Conservation (phyloP, 129 eudicot species). For the Helianthus tuberosus region DNA sequence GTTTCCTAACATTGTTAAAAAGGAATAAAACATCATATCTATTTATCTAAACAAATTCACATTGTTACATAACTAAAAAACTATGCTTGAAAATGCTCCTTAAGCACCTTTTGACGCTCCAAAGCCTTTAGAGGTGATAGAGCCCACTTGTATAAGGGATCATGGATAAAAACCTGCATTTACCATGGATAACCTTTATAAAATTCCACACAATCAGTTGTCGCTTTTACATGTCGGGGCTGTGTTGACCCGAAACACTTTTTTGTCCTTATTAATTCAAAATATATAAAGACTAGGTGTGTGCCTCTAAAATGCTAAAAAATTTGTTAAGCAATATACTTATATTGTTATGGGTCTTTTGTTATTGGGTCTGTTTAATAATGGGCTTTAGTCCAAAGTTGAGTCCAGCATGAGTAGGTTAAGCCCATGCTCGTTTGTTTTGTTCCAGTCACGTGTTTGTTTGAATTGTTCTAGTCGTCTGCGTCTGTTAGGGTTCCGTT, state of each 20-base stretch:
- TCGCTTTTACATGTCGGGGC: not conserved
- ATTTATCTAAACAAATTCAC: not conserved
- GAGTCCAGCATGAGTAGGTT: too few species aligned
- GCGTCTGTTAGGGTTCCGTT: too few species aligned
- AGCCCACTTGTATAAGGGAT: constrained; percentile 97
- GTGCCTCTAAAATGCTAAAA: not conserved
- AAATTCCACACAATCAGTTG: not conserved
- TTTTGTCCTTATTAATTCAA: not conserved
- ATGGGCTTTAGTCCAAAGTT: too few species aligned
- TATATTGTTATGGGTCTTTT: too few species aligned
- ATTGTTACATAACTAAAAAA: not conserved
- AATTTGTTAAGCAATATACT: too few species aligned
- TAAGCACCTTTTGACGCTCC: constrained; percentile 89
- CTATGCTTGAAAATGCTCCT: not conserved
- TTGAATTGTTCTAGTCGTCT: too few species aligned
- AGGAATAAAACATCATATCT: not conserved
- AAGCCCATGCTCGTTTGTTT: too few species aligned
- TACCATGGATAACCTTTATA: constrained; percentile 9
- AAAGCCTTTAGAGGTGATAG: constrained; percentile 92
- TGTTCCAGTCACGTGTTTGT: too few species aligned
- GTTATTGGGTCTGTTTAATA: too few species aligned
- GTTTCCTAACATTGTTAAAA: constrained; percentile 54
- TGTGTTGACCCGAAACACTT: not conserved
- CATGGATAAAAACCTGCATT: constrained; percentile 96
- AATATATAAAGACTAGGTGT: not conserved